A percentile compares a stretch with the other conserved stretches of the same genome.
These are phyloP conservation scores for Liquidambar formosana DNA, from an alignment of 164 flowering plant species.

Conservation along the genomic window DNA sequence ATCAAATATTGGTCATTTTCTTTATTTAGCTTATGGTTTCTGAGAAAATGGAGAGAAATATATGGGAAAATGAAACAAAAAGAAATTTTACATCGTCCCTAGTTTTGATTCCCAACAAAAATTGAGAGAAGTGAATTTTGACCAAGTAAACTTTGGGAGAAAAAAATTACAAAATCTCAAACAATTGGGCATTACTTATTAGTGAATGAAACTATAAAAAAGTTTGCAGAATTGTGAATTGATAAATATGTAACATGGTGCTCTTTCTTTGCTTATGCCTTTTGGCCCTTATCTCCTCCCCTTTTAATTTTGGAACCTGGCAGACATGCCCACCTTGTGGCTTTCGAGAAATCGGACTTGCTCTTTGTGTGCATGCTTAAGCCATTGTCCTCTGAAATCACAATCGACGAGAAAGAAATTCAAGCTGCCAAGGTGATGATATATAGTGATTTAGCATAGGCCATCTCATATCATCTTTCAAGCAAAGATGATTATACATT, in stretches of 20 bases:
- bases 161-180: too few species aligned
- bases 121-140: too few species aligned
- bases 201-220: too few species aligned
- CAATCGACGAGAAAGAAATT: conserved; percentile 56
- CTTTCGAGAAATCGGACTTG: conserved; percentile 70
- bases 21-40: background rate
- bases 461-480: too few species aligned
- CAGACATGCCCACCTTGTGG: conserved; percentile 61
- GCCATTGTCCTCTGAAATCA: conserved; percentile 53
- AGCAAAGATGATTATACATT: background rate
- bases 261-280: background rate
- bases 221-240: too few species aligned
- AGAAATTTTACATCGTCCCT: background rate
- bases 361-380: conserved; percentile 70
- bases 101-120: too few species aligned
- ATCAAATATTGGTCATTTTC: background rate
- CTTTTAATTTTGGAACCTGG: background rate
- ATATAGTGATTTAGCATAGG: too few species aligned
- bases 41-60: too few species aligned
- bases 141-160: too few species aligned
- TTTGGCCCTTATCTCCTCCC: background rate
- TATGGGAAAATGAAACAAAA: background rate
- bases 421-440: conserved; percentile 58
- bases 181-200: background rate
- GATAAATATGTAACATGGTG: too few species aligned